Base-by-base conservation (phyloP, 306 rosid species). In the Erythrophleum fordii region DNA sequence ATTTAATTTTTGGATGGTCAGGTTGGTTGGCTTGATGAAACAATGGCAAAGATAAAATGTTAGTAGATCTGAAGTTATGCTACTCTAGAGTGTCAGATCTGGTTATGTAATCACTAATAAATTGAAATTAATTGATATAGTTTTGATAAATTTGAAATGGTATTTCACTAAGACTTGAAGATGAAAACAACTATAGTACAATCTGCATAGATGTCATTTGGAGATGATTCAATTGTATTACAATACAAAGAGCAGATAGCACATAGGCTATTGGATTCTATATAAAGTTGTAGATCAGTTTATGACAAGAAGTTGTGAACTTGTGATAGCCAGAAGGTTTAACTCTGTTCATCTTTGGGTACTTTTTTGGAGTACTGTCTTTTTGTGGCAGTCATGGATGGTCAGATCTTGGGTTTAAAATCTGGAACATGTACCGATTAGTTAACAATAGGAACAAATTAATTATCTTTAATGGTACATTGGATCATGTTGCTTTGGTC, bases 401-500 rank as follows among this genome's bases (percentile, higher is more conserved):
- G 35, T 68, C 6, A 18, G 71, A 68, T 67, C 31, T 31, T 55
- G 71, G 44, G 53, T 42, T 75, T 34, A 46, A 23, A 46, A 42
- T 68, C 45, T 34, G 56, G 29, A 60, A 5, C 22, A 25, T 35
- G 23, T 13, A 48, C 44, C 20, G 23, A 16, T 39, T 37, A 77
- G 18, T 77, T 39, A 35, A n/a, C 20, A 59, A 14, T 46, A 23
- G 46, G n/a, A 53, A 62, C 28, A 64, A 58, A 25, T 1, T 35
- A 76, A 39, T 68, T 46, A 13, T 37, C 71, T 60, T 64, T 20
- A 42, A 22, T 62, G 69, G 12, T 74, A 51, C 23, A 49, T 80
- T 70, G 41, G 51, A 51, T 70, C 73, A 28, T 84, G 52, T 76
- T 53, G 68, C 69, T 48, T 11, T 35, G 66, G 23, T 55, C n/a